Conservation (phyloP, 345 rosid genomes). For the Linum trigynum region DNA sequence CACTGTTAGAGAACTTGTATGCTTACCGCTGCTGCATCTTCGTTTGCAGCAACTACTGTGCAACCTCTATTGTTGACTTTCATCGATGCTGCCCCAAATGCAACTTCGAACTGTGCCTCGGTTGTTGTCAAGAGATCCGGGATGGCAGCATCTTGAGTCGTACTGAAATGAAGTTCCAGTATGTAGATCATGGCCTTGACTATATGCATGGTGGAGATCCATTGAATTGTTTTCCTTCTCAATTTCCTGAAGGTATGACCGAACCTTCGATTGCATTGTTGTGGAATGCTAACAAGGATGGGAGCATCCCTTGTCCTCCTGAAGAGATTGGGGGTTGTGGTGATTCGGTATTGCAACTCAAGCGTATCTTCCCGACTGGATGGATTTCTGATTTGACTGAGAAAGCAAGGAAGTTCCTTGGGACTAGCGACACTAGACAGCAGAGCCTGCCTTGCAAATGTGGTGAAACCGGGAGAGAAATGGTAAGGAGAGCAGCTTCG, state of each 20-base stretch:
- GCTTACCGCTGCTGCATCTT: constrained; percentile 9
- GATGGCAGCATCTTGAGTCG: constrained; percentile 17
- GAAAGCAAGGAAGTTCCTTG: constrained; percentile 36
- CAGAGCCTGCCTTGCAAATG: constrained; percentile 11
- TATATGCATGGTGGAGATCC: constrained; percentile 13
- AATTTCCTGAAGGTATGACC: constrained; percentile 9
- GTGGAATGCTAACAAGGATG: constrained; percentile 43
- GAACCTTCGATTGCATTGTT: too few relatives aligned
- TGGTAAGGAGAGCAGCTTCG: constrained; percentile 36
- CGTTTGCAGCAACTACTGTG: constrained; percentile 44
- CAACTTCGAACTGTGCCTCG: constrained; percentile 45
- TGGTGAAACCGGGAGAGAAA: constrained; percentile 16
- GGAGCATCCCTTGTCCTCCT: constrained; percentile 59
- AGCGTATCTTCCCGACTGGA: constrained; percentile 35
- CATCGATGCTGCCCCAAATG: constrained; percentile 44
- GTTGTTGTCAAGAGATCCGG: constrained; percentile 44
- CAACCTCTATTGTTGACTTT: constrained; percentile 40
- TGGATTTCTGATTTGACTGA: constrained; percentile 33
- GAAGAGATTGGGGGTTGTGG: constrained; percentile 58
- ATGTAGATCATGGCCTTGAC: constrained; percentile 7
- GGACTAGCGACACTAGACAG: not conserved
- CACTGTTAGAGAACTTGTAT: constrained; percentile 9
- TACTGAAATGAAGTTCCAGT: constrained; percentile 19
- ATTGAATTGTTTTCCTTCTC: constrained; percentile 3
- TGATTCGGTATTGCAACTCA: constrained; percentile 35